A percentile compares a stretch with the other conserved stretches of the same genome.
Evolutionary conservation across 768 basidiomycete genomes (phyloP).

Genomic region (Naganishia vishniacii): DNA sequence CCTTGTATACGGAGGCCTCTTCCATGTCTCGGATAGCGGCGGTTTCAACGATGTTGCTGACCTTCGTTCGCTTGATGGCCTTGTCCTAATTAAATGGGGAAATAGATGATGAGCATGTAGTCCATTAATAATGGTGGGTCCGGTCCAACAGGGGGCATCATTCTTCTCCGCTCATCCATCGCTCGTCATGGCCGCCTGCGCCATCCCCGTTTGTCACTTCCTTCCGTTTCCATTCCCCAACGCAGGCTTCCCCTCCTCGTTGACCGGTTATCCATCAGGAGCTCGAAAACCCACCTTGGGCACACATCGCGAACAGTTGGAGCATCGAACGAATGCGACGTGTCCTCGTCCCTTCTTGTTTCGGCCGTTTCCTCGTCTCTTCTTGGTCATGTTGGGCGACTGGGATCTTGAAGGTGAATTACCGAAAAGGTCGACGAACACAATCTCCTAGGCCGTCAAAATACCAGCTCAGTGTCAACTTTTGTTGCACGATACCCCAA

Average conservation of each 20-base stretch:
- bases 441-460: neutral
- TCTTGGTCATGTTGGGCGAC: constrained; percentile 28
- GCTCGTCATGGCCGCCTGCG: too few species aligned
- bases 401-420: constrained; percentile 17
- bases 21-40: constrained; percentile 96
- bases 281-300: constrained; percentile 53
- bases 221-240: neutral
- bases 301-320: constrained; percentile 97
- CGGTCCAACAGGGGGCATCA: too few species aligned
- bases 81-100: constrained; percentile 78
- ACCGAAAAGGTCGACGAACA: constrained; percentile 18
- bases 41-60: constrained; percentile 99
- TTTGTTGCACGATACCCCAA: neutral
- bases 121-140: neutral
- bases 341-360: constrained; percentile 99
- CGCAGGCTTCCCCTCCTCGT: neutral
- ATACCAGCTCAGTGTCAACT: neutral
- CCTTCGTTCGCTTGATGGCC: constrained; percentile 98
- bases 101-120: neutral
- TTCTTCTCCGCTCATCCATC: too few species aligned
- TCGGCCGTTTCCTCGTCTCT: constrained; percentile 94
- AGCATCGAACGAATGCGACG: constrained; percentile 89
- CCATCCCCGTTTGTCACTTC: too few species aligned
- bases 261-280: neutral
- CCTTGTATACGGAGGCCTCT: constrained; percentile 87